phyloP scores from a whole-genome alignment of 768 basidiomycete species.

The Pleurotus giganteus region DNA sequence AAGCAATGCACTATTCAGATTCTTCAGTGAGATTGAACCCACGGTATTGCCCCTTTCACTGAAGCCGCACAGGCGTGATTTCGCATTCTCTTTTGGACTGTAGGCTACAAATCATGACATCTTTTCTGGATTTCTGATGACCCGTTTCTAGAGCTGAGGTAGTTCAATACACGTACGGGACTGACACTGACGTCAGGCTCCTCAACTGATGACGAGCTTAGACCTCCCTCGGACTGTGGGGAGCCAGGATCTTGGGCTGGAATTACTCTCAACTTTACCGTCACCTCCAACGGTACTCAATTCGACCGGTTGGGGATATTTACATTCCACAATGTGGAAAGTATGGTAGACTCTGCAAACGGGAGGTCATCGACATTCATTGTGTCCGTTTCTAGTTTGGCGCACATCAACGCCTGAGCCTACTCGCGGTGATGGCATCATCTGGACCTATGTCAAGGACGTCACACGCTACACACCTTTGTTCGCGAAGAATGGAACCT shows the following conservation, averaged over 20 bases:
- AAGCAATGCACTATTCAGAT: constrained; percentile 66
- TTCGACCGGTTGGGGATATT: constrained; percentile 75
- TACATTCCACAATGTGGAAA: constrained; percentile 77
- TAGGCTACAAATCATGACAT: no score
- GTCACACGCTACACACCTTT: constrained; percentile 71
- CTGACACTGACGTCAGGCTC: constrained; percentile 1
- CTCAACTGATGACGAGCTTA: constrained; percentile 20
- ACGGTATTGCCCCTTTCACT: constrained; percentile 5
- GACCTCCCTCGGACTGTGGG: constrained; percentile 77
- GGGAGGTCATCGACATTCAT: not conserved
- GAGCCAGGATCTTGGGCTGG: constrained; percentile 71
- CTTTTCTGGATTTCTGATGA: no score
- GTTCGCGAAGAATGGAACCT: constrained; percentile 63
- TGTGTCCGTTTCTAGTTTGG: constrained; percentile 52
- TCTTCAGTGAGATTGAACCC: constrained; percentile 45
- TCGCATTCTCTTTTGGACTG: constrained; percentile 70
- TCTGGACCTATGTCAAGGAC: constrained; percentile 79
- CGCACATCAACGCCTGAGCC: constrained; percentile 84
- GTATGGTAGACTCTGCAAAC: constrained; percentile 34
- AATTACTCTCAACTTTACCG: constrained; percentile 74
- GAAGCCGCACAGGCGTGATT: constrained; percentile 51
- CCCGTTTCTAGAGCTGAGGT: constrained; percentile 50
- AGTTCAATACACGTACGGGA: constrained; percentile 55
- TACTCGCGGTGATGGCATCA: constrained; percentile 61
- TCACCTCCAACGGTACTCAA: constrained; percentile 76